Evolutionary conservation across 2,329 filamentous ascomycete genomes (phyloP).

Genomic region (Fusarium subtropicale): DNA sequence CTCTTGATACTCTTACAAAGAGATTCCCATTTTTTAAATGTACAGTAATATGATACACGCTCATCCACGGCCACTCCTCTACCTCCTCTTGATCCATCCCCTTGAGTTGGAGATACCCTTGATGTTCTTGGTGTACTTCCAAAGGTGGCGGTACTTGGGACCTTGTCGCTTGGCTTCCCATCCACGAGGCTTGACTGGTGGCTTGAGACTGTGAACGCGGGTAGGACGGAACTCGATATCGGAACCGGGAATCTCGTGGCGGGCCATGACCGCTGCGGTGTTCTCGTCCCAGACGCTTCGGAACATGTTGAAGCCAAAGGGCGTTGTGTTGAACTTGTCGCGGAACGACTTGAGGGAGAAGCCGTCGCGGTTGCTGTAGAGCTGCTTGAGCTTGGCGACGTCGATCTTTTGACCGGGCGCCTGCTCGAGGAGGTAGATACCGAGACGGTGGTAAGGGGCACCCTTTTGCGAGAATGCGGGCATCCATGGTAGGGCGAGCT

Average conservation of each 20-base stretch:
- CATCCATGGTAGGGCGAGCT: conserved; percentile 83
- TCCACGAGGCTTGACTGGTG: conserved; percentile 68
- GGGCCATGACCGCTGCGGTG: conserved; percentile 87
- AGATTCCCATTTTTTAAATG: conserved; percentile 45
- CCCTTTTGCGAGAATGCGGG: conserved; percentile 91
- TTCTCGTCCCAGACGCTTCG: conserved; percentile 89
- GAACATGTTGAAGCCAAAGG: conserved; percentile 90
- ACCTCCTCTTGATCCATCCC: conserved; percentile 57
- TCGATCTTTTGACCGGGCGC: conserved; percentile 69
- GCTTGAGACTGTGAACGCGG: conserved; percentile 76
- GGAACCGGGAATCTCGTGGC: conserved; percentile 77
- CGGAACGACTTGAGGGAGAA: conserved; percentile 83
- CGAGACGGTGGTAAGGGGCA: conserved; percentile 88
- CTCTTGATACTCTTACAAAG: conserved; percentile 37
- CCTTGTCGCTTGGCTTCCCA: conserved; percentile 75
- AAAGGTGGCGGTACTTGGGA: conserved; percentile 72
- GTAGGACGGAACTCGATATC: conserved; percentile 88
- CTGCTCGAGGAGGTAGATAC: conserved; percentile 87
- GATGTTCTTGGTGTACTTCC: conserved; percentile 74
- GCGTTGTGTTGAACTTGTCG: conserved; percentile 73
- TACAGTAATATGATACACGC: conserved; percentile 47
- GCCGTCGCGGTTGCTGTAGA: conserved; percentile 67
- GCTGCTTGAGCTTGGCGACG: conserved; percentile 65
- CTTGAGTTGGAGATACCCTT: conserved; percentile 57
- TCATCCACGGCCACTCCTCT: conserved; percentile 19